Evolutionary conservation across 2,329 filamentous ascomycete species (phyloP).

Genomic region (Clonostachys rhizophaga): DNA sequence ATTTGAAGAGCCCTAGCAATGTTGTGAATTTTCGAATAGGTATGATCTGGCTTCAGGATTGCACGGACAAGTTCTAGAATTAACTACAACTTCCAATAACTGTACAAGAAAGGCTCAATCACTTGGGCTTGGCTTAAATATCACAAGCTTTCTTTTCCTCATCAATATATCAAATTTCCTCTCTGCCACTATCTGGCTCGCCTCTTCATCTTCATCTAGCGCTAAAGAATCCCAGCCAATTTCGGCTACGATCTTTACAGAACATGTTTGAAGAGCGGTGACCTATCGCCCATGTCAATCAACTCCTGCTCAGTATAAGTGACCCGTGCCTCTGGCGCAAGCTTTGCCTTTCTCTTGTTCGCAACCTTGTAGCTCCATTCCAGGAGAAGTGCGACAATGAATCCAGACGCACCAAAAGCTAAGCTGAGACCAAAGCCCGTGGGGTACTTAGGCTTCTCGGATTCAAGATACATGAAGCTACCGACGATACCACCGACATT

Average conservation of each 20-base stretch:
- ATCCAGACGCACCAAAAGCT: conserved; percentile 13
- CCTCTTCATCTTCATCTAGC: no score
- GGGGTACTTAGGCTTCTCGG: conserved; percentile 15
- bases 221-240: no score
- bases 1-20: no score
- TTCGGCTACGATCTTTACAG: background rate
- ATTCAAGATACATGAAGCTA: conserved; percentile 10
- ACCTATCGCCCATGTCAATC: background rate
- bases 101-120: no score
- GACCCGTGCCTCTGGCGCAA: conserved; percentile 6
- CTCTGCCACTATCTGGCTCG: no score
- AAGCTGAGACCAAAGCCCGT: conserved; percentile 20
- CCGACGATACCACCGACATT: conserved; percentile 5
- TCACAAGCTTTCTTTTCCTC: no score
- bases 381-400: conserved; percentile 14
- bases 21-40: no score
- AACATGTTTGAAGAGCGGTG: conserved; percentile 3
- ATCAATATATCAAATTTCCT: no score
- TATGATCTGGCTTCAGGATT: no score
- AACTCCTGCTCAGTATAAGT: background rate
- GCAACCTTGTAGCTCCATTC: conserved; percentile 13
- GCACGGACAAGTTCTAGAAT: no score
- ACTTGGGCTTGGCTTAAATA: no score
- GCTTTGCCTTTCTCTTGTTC: conserved; percentile 10
- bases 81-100: no score